Evolutionary conservation across 1,284 basidiomycete species (phyloP).

Genomic region (Apiotrichum laibachii): DNA sequence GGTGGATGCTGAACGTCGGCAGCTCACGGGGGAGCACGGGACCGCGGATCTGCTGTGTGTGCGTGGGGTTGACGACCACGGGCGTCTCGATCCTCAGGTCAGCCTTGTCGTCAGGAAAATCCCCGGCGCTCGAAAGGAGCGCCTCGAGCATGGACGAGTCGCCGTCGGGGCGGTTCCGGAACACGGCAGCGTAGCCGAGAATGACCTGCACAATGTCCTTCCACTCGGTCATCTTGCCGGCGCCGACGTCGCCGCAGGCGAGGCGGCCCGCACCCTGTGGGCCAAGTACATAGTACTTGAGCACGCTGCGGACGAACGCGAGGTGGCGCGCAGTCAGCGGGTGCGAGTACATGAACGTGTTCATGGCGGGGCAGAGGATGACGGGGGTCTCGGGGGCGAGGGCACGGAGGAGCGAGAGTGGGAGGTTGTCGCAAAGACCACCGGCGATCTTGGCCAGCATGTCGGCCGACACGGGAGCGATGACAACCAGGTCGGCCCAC

Average conservation of each 20-base stretch:
- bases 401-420: conserved; percentile 84
- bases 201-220: conserved; percentile 50
- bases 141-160: conserved; percentile 2
- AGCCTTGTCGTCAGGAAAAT: not conserved
- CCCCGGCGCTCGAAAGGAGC: not conserved
- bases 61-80: not conserved
- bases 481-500: conserved; percentile 92
- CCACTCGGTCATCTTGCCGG: conserved; percentile 95
- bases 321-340: conserved; percentile 85
- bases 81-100: not conserved
- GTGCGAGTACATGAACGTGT: conserved; percentile 94
- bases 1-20: not conserved
- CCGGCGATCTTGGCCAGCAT: conserved; percentile 87
- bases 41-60: not conserved
- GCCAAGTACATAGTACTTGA: conserved; percentile 78
- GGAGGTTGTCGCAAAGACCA: conserved; percentile 86
- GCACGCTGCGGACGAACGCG: conserved; percentile 64
- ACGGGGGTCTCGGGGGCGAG: conserved; percentile 76
- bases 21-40: not conserved
- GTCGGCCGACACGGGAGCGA: conserved; percentile 94
- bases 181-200: conserved; percentile 26
- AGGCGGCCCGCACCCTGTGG: conserved; percentile 59
- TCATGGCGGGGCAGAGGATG: conserved; percentile 95
- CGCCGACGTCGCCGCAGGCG: conserved; percentile 87
- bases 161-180: conserved; percentile 8